phyloP scores from a whole-genome alignment of 1,284 basidiomycete genomes.

The Papiliotrema fonsecae region DNA sequence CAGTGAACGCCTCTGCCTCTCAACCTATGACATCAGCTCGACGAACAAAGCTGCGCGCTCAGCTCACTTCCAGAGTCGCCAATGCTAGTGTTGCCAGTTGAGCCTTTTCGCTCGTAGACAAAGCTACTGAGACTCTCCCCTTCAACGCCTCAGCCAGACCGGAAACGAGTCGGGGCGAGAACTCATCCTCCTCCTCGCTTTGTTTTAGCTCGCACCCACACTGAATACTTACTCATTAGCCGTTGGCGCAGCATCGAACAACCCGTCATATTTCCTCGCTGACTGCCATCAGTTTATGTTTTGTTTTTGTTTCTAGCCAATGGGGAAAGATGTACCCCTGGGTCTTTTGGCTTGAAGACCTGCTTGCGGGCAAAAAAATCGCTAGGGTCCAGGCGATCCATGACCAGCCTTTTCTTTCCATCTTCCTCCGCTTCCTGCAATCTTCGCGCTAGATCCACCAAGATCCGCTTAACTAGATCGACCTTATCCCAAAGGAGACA shows the following conservation, averaged over 20 bases:
- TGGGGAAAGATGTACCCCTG: too few species aligned
- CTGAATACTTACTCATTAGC: conserved; percentile 1
- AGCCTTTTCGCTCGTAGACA: conserved; percentile 70
- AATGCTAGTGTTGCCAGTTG: conserved; percentile 75
- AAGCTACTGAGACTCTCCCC: conserved; percentile 59
- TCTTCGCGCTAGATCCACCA: conserved; percentile 60
- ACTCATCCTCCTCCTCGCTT: conserved; percentile 56
- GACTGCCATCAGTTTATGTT: too few species aligned
- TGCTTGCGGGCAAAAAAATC: too few species aligned
- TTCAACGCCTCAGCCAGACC: conserved; percentile 63
- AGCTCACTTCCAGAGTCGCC: conserved; percentile 72
- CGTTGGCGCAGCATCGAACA: conserved; percentile 27
- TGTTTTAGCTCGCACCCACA: not conserved
- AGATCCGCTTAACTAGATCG: conserved; percentile 73
- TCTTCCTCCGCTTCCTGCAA: conserved; percentile 32
- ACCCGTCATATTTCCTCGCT: conserved; percentile 32
- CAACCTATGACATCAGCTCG: conserved; percentile 56
- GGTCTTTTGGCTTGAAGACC: too few species aligned
- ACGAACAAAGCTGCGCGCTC: conserved; percentile 2
- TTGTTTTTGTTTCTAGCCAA: too few species aligned
- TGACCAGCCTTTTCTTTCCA: conserved; percentile 27
- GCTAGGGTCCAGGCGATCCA: conserved; percentile 33
- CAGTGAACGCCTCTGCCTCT: conserved; percentile 76
- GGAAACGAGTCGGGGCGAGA: conserved; percentile 60
- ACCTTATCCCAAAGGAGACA: conserved; percentile 84